Percentiles rank a stretch among this genome's conserved stretches.
These are phyloP conservation scores for Eimeria acervulina DNA, from an alignment of 169 alveolate genomes.

Conservation along the genomic window DNA sequence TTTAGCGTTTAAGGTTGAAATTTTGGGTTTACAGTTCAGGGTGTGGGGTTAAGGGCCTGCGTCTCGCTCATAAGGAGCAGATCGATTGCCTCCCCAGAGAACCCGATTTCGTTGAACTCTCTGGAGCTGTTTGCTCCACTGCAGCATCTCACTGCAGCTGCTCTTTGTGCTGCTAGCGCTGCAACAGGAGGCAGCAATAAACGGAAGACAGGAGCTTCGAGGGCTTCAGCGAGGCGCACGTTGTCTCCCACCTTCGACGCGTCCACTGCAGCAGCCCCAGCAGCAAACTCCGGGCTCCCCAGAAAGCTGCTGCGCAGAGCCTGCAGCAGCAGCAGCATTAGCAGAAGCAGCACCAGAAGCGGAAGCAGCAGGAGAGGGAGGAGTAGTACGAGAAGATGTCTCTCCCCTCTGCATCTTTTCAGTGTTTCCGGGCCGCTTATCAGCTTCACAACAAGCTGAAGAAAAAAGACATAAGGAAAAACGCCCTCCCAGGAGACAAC, in stretches of 20 bases:
- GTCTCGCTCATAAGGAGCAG: neutral
- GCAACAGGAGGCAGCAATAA: conserved; percentile 52
- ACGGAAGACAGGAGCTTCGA: conserved; percentile 44
- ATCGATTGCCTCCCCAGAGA: conserved; percentile 34
- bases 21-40: neutral
- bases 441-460: neutral
- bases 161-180: neutral
- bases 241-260: conserved; percentile 7
- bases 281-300: conserved; percentile 74
- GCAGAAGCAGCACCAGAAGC: neutral
- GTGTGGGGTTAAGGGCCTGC: neutral
- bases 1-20: neutral
- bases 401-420: neutral
- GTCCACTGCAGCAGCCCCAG: conserved; percentile 66
- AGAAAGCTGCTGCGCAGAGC: conserved; percentile 56
- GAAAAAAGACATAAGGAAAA: neutral
- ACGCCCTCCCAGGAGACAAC: neutral
- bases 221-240: conserved; percentile 22
- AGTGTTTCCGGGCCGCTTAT: neutral
- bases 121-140: neutral
- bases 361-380: neutral
- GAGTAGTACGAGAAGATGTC: neutral
- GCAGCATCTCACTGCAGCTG: neutral
- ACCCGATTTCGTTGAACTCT: neutral
- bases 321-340: conserved; percentile 32